A percentile compares a stretch with the other conserved stretches of the same genome.
phyloP scores from a whole-genome alignment of 2,329 filamentous ascomycete genomes.

The Colletotrichum sp. region DNA sequence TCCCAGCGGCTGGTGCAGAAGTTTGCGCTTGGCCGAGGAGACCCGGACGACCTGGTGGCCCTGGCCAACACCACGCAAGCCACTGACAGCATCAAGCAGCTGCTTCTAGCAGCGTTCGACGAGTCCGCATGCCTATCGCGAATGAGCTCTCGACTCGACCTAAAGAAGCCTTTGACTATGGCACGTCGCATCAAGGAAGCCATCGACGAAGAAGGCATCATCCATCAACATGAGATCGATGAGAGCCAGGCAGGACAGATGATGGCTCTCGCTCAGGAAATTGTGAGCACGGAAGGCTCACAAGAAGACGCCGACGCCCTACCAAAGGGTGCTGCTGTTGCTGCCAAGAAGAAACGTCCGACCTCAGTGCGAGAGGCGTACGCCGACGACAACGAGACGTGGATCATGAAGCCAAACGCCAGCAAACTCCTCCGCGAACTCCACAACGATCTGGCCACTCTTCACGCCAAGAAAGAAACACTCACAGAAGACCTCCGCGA shows the following conservation, averaged over 20 bases:
- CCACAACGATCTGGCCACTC: conserved; percentile 67
- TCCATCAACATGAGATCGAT: conserved; percentile 77
- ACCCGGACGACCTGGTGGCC: conserved; percentile 86
- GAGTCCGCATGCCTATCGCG: conserved; percentile 40
- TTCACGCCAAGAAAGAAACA: conserved; percentile 62
- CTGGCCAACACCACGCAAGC: conserved; percentile 81
- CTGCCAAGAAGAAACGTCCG: conserved; percentile 44
- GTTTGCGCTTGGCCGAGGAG: conserved; percentile 90
- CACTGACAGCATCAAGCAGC: conserved; percentile 66
- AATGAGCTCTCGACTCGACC: conserved; percentile 62
- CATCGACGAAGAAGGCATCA: conserved; percentile 92
- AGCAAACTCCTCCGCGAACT: conserved; percentile 69
- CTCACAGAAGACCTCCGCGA: conserved; percentile 67
- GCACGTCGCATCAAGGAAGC: conserved; percentile 74
- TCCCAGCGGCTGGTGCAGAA: conserved; percentile 91
- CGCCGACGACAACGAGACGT: conserved; percentile 61
- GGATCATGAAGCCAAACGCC: conserved; percentile 71
- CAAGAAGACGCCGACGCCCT: conserved; percentile 58
- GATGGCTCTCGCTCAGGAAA: conserved; percentile 73
- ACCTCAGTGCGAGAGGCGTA: conserved; percentile 61
- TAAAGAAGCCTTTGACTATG: conserved; percentile 70
- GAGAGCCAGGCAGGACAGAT: conserved; percentile 74
- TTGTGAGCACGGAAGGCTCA: conserved; percentile 69
- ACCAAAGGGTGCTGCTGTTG: conserved; percentile 50
- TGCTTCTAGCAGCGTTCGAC: conserved; percentile 39